phyloP scores from a whole-genome alignment of 805 yeast species.

The Starmerella khaoyaiensis region DNA sequence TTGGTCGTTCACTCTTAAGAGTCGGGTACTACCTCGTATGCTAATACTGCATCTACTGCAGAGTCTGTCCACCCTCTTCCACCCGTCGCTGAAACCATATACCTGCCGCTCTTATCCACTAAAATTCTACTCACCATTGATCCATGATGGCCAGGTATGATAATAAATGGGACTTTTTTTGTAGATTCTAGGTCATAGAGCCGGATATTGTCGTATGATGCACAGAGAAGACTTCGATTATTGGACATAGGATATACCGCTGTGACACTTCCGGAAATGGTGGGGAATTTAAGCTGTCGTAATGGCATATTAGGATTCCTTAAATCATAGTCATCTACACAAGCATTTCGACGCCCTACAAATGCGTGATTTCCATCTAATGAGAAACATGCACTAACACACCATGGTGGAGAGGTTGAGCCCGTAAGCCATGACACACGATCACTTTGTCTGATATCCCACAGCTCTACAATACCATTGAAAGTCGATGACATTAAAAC shows the following conservation, averaged over 20 bases:
- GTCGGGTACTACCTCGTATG: conserved; percentile 46
- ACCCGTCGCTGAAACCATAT: conserved; percentile 84
- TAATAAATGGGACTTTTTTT: conserved; percentile 55
- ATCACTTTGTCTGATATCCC: conserved; percentile 55
- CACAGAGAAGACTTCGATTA: conserved; percentile 66
- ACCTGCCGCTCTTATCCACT: conserved; percentile 78
- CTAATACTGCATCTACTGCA: conserved; percentile 50
- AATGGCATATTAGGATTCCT: conserved; percentile 35
- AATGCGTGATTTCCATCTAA: conserved; percentile 62
- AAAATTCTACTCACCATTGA: conserved; percentile 65
- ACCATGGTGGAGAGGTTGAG: conserved; percentile 80
- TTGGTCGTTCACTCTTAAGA: no score
- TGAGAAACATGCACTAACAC: conserved; percentile 76
- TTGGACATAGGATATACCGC: conserved; percentile 71
- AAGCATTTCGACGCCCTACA: conserved; percentile 81
- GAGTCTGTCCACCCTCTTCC: conserved; percentile 89
- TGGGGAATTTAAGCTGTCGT: conserved; percentile 59
- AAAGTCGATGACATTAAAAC: conserved; percentile 68
- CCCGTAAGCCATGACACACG: conserved; percentile 44
- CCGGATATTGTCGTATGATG: conserved; percentile 80
- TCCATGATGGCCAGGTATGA: conserved; percentile 95
- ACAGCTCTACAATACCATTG: conserved; percentile 66
- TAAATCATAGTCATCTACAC: conserved; percentile 47
- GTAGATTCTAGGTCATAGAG: conserved; percentile 53
- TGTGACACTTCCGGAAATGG: conserved; percentile 82